Percentiles rank a stretch among this genome's conserved stretches.
Conservation (phyloP, 106 monocot genomes). For the Dactylorhiza incarnata region DNA sequence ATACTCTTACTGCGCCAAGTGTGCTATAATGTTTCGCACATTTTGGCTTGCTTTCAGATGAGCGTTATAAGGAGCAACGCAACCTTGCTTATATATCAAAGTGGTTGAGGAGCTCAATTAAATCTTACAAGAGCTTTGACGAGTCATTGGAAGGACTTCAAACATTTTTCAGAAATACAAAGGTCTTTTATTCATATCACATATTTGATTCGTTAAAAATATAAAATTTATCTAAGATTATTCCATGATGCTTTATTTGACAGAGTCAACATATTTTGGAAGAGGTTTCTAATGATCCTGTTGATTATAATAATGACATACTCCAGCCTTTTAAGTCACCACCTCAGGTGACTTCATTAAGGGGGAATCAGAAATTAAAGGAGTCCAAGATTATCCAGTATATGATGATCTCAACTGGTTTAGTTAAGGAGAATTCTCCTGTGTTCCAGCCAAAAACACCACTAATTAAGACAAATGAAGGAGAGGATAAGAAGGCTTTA, state of each 20-base stretch:
- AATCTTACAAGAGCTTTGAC: conserved; percentile 56
- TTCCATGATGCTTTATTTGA: conserved; percentile 1
- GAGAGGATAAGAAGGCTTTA: conserved; percentile 8
- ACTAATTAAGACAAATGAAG: background rate
- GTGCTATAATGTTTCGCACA: background rate
- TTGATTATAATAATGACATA: conserved; percentile 16
- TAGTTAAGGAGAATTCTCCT: background rate
- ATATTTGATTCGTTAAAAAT: background rate
- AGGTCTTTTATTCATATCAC: conserved; percentile 27
- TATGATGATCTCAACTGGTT: background rate
- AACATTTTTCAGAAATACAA: conserved; percentile 52
- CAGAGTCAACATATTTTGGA: conserved; percentile 26
- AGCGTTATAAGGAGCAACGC: conserved; percentile 70
- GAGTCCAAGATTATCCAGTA: conserved; percentile 12
- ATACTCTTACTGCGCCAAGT: background rate
- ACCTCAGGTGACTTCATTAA: conserved; percentile 8
- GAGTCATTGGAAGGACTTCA: conserved; percentile 50
- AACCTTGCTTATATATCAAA: conserved; percentile 75
- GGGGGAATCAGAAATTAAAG: conserved; percentile 25
- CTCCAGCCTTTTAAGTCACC: conserved; percentile 12
- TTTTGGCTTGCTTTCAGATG: conserved; percentile 46
- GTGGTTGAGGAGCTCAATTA: conserved; percentile 87
- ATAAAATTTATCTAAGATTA: background rate
- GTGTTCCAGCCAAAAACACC: conserved; percentile 3
- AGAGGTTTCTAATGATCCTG: conserved; percentile 2